phyloP scores from a whole-genome alignment of 2,329 filamentous ascomycete genomes.

The Chaetomiaceae sp. region DNA sequence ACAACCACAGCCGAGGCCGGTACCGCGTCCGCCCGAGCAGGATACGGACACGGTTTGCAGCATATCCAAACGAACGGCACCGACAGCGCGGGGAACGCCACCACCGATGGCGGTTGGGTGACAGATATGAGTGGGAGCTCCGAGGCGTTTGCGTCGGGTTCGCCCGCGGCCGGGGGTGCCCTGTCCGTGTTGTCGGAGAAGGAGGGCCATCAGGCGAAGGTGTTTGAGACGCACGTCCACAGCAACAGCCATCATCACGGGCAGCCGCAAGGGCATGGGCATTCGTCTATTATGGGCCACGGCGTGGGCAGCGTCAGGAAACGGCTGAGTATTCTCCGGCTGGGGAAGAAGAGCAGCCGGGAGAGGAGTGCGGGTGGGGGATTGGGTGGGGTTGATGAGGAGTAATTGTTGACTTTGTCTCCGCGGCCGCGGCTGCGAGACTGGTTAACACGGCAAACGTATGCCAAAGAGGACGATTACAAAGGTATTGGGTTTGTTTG shows the following conservation, averaged over 20 bases:
- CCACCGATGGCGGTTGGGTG: no score
- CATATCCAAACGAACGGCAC: background rate
- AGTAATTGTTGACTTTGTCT: slow-evolving; percentile 29
- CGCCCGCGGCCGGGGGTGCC: background rate
- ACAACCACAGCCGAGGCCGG: background rate
- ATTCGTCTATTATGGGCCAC: background rate
- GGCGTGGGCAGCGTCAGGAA: slow-evolving; percentile 63
- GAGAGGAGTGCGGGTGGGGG: slow-evolving; percentile 19
- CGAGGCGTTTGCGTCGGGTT: background rate
- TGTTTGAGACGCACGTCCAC: background rate
- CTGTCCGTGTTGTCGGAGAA: background rate
- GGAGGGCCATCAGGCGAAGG: background rate
- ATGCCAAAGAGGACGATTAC: no score
- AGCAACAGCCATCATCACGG: background rate
- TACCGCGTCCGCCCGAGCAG: background rate
- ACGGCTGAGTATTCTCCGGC: slow-evolving; percentile 71
- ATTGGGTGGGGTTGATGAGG: slow-evolving; percentile 44
- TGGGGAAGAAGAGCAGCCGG: slow-evolving; percentile 65
- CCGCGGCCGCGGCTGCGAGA: no score
- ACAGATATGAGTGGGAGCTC: background rate
- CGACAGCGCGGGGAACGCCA: no score
- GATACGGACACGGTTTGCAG: background rate
- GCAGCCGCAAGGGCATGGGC: slow-evolving; percentile 22
- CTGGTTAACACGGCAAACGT: no score
- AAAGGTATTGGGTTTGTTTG: no score